Conservation (phyloP, 805 yeast species). For the Cyberlindnera maclurae region DNA sequence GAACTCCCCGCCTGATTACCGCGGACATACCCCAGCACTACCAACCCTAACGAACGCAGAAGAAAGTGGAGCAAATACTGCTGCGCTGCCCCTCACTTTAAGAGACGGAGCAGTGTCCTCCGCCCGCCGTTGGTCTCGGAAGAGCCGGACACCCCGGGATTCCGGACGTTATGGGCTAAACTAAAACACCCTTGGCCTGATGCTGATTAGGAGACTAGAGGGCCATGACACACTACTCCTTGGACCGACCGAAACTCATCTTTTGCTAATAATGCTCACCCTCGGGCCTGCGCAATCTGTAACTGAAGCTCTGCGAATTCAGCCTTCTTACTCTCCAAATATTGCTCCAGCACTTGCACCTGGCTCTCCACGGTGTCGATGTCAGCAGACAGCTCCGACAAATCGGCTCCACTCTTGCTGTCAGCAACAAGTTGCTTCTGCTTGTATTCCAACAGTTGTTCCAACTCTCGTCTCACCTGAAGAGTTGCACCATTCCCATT, state of each 20-base stretch:
- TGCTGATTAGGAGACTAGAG: no score
- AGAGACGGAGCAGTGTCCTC: no score
- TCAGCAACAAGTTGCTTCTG: conserved; percentile 45
- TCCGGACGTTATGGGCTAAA: no score
- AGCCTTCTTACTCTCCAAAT: conserved; percentile 48
- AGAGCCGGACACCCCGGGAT: no score
- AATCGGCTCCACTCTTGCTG: conserved; percentile 25
- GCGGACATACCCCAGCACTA: no score
- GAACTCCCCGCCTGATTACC: no score
- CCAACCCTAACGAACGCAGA: no score
- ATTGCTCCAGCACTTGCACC: conserved; percentile 64
- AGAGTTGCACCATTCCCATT: conserved; percentile 23
- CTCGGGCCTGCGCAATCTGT: conserved; percentile 29
- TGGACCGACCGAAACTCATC: not conserved
- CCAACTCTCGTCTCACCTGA: conserved; percentile 56
- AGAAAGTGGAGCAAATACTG: no score
- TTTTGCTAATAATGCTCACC: not conserved
- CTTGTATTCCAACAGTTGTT: conserved; percentile 75
- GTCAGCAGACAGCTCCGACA: conserved; percentile 51
- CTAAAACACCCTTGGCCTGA: no score
- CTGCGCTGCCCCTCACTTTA: no score
- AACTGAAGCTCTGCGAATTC: conserved; percentile 48
- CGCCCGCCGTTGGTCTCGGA: no score
- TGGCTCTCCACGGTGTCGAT: conserved; percentile 70
- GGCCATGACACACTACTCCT: no score